A percentile compares a stretch with the other conserved stretches of the same genome.
Conservation (phyloP, 495 filamentous ascomycete species). For the Daldinia decipiens region DNA sequence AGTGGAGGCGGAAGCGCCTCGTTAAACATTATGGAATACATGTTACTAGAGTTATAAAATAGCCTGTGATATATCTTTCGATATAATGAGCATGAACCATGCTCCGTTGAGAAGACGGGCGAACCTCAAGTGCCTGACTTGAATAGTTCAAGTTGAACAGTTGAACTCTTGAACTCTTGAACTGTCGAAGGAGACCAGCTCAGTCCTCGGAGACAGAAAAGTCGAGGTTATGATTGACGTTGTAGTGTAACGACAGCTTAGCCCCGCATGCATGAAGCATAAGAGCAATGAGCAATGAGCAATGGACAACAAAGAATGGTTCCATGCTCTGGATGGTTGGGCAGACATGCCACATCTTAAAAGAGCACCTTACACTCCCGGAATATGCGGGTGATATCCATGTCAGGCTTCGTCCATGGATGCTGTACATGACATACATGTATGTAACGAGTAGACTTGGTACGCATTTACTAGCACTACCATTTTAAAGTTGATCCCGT, state of each 20-base stretch:
- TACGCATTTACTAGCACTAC: neutral
- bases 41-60: constrained; percentile 7
- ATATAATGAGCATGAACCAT: neutral
- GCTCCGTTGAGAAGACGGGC: neutral
- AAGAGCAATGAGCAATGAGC: constrained; percentile 6
- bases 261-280: constrained; percentile 34
- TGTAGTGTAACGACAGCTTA: constrained; percentile 13
- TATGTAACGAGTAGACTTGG: too few relatives aligned
- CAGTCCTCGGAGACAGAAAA: neutral
- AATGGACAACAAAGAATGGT: constrained; percentile 20
- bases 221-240: constrained; percentile 14
- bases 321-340: constrained; percentile 23
- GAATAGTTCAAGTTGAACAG: neutral
- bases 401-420: constrained; percentile 22
- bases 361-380: constrained; percentile 15
- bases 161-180: too few relatives aligned
- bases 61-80: neutral
- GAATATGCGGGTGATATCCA: constrained; percentile 40
- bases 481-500: constrained; percentile 44
- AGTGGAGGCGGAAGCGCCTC: constrained; percentile 32
- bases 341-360: constrained; percentile 26
- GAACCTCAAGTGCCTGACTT: neutral
- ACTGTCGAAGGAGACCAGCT: constrained; percentile 28
- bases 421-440: constrained; percentile 7
- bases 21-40: constrained; percentile 44